Percentiles rank a stretch among this genome's conserved stretches.
phyloP scores from a whole-genome alignment of 129 eudicot genomes.

The Chrysanthemum lavandulifolium region DNA sequence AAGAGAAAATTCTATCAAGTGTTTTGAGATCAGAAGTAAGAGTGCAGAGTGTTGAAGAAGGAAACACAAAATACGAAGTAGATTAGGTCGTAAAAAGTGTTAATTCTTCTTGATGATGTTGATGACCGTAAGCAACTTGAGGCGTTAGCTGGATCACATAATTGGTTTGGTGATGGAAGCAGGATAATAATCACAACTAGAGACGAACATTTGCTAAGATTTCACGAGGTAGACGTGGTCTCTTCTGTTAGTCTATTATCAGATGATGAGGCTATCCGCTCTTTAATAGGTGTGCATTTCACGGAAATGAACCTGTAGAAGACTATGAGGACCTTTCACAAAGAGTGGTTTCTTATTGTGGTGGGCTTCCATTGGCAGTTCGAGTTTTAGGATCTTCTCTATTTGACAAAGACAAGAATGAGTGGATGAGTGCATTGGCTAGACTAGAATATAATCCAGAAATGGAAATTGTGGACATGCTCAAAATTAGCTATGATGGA shows the following conservation, averaged over 20 bases:
- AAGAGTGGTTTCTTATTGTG: conserved; percentile 3
- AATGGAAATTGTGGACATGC: not conserved
- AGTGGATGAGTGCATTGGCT: conserved; percentile 3
- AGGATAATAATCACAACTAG: not conserved
- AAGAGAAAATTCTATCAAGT: no score
- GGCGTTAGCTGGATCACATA: not conserved
- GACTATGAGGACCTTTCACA: not conserved
- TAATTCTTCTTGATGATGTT: conserved; percentile 8
- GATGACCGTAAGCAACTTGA: not conserved
- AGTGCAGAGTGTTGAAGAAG: not conserved
- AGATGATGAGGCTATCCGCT: conserved; percentile 1
- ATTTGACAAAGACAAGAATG: not conserved
- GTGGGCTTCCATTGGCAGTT: not conserved
- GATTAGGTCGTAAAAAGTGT: not conserved
- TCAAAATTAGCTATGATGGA: conserved; percentile 8
- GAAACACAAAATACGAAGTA: not conserved
- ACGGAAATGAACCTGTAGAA: not conserved
- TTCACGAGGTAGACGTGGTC: not conserved
- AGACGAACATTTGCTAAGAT: not conserved
- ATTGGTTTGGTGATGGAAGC: conserved; percentile 3
- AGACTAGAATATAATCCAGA: not conserved
- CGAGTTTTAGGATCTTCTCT: not conserved
- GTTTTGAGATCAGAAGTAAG: not conserved
- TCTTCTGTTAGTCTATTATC: not conserved
- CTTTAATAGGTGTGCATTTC: not conserved